Evolutionary conservation across 2,329 filamentous ascomycete species (phyloP).

Genomic region (Exserohilum turcica): DNA sequence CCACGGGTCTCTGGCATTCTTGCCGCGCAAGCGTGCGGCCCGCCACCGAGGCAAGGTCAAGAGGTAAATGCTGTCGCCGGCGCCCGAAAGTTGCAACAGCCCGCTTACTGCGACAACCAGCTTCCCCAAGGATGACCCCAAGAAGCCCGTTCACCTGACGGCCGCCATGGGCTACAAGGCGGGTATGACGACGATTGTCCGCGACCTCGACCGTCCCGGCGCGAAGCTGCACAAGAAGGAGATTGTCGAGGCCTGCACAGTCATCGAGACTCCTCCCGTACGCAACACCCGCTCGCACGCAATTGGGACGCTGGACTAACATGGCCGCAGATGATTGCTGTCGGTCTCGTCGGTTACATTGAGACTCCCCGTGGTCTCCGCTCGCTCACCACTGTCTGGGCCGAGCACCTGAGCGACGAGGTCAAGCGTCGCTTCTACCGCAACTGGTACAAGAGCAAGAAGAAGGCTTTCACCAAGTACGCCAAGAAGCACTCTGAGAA

Average conservation of each 20-base stretch:
- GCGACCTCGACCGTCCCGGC: constrained; percentile 97
- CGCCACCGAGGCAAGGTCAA: constrained; percentile 97
- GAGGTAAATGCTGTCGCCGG: constrained; percentile 71
- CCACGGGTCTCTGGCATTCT: constrained; percentile 74
- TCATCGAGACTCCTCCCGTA: constrained; percentile 64
- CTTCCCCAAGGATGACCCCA: constrained; percentile 99
- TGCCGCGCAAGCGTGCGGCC: constrained; percentile 80
- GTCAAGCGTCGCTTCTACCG: constrained; percentile 99
- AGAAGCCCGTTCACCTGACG: constrained; percentile 99
- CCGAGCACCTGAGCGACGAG: constrained; percentile 98
- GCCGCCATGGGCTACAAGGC: constrained; percentile 99
- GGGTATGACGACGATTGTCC: constrained; percentile 99
- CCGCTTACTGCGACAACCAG: constrained; percentile 55
- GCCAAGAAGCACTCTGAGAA: constrained; percentile 99
- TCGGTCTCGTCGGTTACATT: constrained; percentile 99
- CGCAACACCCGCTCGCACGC: constrained; percentile 64
- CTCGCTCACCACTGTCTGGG: constrained; percentile 99
- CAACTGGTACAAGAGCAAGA: constrained; percentile 99
- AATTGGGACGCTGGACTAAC: constrained; percentile 39
- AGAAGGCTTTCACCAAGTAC: constrained; percentile 99
- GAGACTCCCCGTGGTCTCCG: constrained; percentile 99
- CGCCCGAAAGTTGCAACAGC: constrained; percentile 22
- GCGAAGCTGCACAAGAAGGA: constrained; percentile 95
- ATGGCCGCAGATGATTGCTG: constrained; percentile 87
- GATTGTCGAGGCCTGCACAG: constrained; percentile 51